Evolutionary conservation across 73 alveolate genomes (phyloP), one percentile per base, ranked within the genome.

Genomic region (Stentor coeruleus): DNA sequence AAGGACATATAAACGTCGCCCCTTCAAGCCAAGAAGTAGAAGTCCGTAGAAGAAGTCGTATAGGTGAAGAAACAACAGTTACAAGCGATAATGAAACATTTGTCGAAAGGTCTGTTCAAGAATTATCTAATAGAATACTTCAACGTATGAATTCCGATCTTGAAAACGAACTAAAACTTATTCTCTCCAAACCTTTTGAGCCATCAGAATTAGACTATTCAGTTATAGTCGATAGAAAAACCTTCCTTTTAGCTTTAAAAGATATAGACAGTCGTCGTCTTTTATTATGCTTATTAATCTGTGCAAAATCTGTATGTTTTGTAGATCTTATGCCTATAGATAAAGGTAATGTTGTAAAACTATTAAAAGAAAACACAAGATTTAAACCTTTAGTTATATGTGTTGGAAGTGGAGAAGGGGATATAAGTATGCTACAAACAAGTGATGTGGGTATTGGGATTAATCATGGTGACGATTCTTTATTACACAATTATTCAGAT

Each of bases 281-380:
- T 0, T 20, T 66, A 2, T 37, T 2, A 20, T 66, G 79, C 33
- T 26, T 66, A 20, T 66, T 66, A 2, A 26, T 33, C 1, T 20
- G 40, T 66, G 79, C 79, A 33, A 66, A 66, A 33, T 66, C 40
- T 26, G 79, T 66, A 20, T 66, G 79, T 66, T 66, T 66, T 33
- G 40, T 11, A 20, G 79, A 66, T 33, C 37, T 66, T 14, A 20
- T 66, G 79, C 79, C 79, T 14, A 66, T 11, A 66, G 79, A 66
- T 40, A 66, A 66, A 33, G 41, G 37, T 15, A 66, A 66, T 26
- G 11, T 66, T 11, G 79, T 66, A 1, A 66, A 66, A 31, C 79
- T 66, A 28, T 31, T 66, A 66, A 66, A 66, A 66, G 79, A 66
- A 66, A 66, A 66, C 33, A 28, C 33, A 1, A 0, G 49, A 0